A percentile compares a stretch with the other conserved stretches of the same genome.
Evolutionary conservation across 1,284 basidiomycete species (phyloP).

Genomic region (Xerocomus amazonicus): DNA sequence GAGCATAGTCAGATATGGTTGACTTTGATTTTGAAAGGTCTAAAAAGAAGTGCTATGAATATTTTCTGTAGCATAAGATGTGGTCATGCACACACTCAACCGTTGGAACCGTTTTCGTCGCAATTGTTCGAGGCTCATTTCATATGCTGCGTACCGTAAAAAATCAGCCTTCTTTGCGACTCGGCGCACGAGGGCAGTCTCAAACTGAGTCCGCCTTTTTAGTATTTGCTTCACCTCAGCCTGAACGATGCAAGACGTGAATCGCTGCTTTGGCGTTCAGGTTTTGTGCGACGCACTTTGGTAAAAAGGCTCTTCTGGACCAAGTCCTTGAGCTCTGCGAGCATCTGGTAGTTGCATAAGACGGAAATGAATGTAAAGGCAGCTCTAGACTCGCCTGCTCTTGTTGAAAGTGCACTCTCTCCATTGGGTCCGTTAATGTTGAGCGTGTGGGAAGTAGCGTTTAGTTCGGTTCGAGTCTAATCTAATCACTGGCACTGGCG

Average conservation of each 20-base stretch:
- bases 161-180: constrained; percentile 87
- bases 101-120: constrained; percentile 71
- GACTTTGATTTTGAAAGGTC: constrained; percentile 51
- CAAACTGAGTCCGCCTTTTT: constrained; percentile 80
- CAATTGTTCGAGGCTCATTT: constrained; percentile 84
- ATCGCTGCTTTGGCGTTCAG: neutral
- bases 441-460: neutral
- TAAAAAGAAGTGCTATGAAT: constrained; percentile 20
- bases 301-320: constrained; percentile 87
- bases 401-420: constrained; percentile 92
- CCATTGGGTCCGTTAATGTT: constrained; percentile 51
- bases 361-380: neutral
- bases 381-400: constrained; percentile 60
- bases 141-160: constrained; percentile 88
- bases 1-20: constrained; percentile 78
- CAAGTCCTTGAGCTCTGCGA: constrained; percentile 93
- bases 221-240: constrained; percentile 81
- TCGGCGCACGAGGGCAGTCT: constrained; percentile 79
- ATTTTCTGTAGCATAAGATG: neutral
- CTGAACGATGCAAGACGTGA: constrained; percentile 11
- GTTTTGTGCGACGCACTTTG: constrained; percentile 48
- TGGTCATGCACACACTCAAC: constrained; percentile 53
- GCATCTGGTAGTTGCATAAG: constrained; percentile 55
- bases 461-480: constrained; percentile 2
- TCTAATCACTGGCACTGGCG: constrained; percentile 15